Evolutionary conservation across 169 alveolate species (phyloP), one percentile per base, ranked within the genome.

Genomic region (Babesia divergens): DNA sequence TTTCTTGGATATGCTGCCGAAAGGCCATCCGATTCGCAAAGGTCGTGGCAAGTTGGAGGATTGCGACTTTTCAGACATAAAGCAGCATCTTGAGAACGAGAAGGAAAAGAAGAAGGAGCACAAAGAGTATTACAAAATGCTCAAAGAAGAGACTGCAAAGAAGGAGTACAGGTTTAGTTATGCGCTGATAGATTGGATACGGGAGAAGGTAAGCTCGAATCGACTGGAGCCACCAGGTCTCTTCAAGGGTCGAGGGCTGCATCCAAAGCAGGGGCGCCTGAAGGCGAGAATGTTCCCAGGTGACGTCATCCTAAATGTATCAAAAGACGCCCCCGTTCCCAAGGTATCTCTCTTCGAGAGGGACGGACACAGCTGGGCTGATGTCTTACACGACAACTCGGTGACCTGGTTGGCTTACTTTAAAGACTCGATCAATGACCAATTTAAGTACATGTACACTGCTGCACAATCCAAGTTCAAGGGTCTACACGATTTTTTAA

Each of bases 211-310:
- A 37, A 93, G 98, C 34, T 93, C 94, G 79, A 89, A 89, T 68
- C 82, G 94, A 55, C 95, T 96, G 49, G 99, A 98, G 75, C 99
- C 99, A 0, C 99, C 99, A 0, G 99, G 99, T 18, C 90, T 98
- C 38, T 97, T 98, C 84, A 93, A 98, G 71, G 99, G 99, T 18
- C 93, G 99, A 65, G 99, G 99, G 24, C 98, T 96, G 58, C 99
- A 98, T 74, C 99, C 99, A 28, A 94, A 94, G 66, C 96, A 96
- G 55, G 99, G 99, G 20, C 86, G 83, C 83, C 79, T 94, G 55
- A 94, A 94, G 84, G 69, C 74, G 50, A 74, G 95, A 49, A 94
- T 94, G 40, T 76, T 91, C 62, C 99, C 99, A 1, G 98, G 94
- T 72, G 97, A 94, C 75, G 97, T 97, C 22, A 94, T 94, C 14